Conservation (phyloP, 176 grass and related monocot genomes). For the Thalia dealbata region DNA sequence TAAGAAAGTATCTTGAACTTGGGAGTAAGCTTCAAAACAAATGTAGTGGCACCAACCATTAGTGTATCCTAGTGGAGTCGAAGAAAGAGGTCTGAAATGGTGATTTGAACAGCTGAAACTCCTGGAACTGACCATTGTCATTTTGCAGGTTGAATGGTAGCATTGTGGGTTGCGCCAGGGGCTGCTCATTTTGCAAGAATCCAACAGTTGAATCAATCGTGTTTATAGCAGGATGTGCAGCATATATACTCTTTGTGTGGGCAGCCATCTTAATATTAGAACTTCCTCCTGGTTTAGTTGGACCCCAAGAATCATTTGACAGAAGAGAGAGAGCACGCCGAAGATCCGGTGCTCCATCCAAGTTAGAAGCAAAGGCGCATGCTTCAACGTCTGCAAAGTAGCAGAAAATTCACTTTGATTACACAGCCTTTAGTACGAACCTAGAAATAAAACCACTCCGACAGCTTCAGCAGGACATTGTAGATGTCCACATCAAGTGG, state of each 20-base stretch:
- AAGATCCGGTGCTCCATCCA: slow-evolving; percentile 92
- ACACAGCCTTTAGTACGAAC: background rate
- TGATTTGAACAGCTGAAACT: slow-evolving; percentile 25
- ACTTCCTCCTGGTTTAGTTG: slow-evolving; percentile 4
- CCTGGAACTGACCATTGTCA: slow-evolving; percentile 23
- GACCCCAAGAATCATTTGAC: slow-evolving; percentile 42
- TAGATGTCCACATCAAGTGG: too few relatives aligned
- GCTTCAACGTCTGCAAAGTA: slow-evolving; percentile 38
- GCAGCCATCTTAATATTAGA: slow-evolving; percentile 12
- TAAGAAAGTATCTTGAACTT: background rate
- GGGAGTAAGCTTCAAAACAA: background rate
- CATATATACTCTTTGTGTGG: slow-evolving; percentile 2
- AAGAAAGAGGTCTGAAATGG: slow-evolving; percentile 23
- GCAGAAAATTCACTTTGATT: background rate
- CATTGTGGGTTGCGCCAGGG: background rate
- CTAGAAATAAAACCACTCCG: background rate
- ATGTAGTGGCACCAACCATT: background rate
- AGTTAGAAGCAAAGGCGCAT: slow-evolving; percentile 53
- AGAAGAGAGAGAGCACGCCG: slow-evolving; percentile 97
- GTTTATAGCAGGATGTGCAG: background rate
- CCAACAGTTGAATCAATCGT: slow-evolving; percentile 4
- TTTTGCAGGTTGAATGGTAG: slow-evolving; percentile 19
- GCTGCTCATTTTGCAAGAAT: slow-evolving; percentile 22
- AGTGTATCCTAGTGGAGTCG: slow-evolving; percentile 29
- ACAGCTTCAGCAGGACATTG: background rate